Base-by-base conservation (phyloP, 2,329 filamentous ascomycete species). In the Phyllosticta ampelicida region DNA sequence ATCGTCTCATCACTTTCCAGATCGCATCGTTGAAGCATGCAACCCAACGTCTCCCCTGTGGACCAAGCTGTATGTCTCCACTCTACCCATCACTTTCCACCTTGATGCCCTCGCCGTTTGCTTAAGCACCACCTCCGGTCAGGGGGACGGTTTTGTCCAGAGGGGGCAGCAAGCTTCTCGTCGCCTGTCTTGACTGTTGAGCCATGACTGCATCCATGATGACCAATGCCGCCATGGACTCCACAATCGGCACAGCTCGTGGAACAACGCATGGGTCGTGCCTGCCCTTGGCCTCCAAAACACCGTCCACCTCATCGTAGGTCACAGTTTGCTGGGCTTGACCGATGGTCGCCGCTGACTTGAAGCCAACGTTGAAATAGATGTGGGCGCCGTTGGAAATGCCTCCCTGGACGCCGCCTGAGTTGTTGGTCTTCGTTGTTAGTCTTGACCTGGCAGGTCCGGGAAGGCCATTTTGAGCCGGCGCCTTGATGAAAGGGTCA, bases 361-460 rank as follows among this genome's bases (percentile, higher is more conserved):
- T 97, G 83, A 97, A 97, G 16, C 84, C 91, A 5, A 96, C 86
- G 54, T 87, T 85, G 82, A 97, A 97, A 80, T 94, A 97, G 75
- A 97, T 90, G 60, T 86, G 86, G 44, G 89, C 89, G 60, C 92
- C 94, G 73, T 97, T 97, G 54, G 87, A 86, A 74, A 97, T 97
- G 55, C 92, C 92, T 50, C 92, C 94, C 76, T 97, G 92, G 65
- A 97, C 89, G 63, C 92, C 94, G 11, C 92, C 92, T 1, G 87
- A 92, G 78, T 96, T 90, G 78, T 97, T 97, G 23, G 92, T 96
- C 77, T 87, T 88, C 58, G 92, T 96, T 9, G 85, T 86, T 56
- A 96, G 80, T 62, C 78, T 80, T 18, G 87, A 83, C 60, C 77
- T 75, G 30, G 64, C 62, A 36, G 66, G 63, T 9, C 60, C 61